Percentiles rank a stretch among this genome's conserved stretches.
These are phyloP conservation scores for Leishmania tropica DNA, from an alignment of 208 protist genomes.

Conservation along the genomic window DNA sequence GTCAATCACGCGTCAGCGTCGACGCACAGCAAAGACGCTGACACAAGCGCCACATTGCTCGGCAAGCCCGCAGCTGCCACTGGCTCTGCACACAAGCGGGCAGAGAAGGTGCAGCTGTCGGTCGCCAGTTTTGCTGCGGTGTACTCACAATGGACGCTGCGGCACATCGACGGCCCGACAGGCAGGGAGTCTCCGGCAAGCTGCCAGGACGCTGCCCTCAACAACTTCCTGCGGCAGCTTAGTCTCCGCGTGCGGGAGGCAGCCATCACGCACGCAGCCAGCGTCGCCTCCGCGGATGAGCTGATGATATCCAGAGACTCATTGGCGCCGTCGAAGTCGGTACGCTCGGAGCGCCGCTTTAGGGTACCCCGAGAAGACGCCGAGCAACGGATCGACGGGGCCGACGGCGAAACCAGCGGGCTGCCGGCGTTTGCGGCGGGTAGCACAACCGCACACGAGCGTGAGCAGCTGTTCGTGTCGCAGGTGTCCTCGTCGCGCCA, in stretches of 20 bases:
- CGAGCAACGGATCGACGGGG: neutral
- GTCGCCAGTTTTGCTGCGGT: slow-evolving; percentile 58
- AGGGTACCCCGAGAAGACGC: slow-evolving; percentile 7
- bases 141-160: slow-evolving; percentile 47
- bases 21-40: slow-evolving; percentile 16
- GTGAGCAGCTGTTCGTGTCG: slow-evolving; percentile 76
- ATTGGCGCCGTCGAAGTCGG: slow-evolving; percentile 1
- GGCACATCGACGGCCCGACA: slow-evolving; percentile 22
- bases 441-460: slow-evolving; percentile 58
- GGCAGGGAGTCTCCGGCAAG: slow-evolving; percentile 2
- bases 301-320: slow-evolving; percentile 20
- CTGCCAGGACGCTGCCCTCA: slow-evolving; percentile 24
- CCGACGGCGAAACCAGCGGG: slow-evolving; percentile 3
- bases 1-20: slow-evolving; percentile 11
- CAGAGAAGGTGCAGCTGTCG: slow-evolving; percentile 37
- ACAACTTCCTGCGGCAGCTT: slow-evolving; percentile 31
- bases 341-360: slow-evolving; percentile 12
- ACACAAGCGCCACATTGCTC: slow-evolving; percentile 15
- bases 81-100: slow-evolving; percentile 16
- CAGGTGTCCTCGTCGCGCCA: slow-evolving; percentile 32
- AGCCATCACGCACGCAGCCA: slow-evolving; percentile 2
- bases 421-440: slow-evolving; percentile 17
- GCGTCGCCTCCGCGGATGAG: neutral
- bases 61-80: slow-evolving; percentile 5
- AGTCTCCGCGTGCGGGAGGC: slow-evolving; percentile 23